Evolutionary conservation across 2,329 filamentous ascomycete species (phyloP).

Genomic region (Fusarium domesticum): DNA sequence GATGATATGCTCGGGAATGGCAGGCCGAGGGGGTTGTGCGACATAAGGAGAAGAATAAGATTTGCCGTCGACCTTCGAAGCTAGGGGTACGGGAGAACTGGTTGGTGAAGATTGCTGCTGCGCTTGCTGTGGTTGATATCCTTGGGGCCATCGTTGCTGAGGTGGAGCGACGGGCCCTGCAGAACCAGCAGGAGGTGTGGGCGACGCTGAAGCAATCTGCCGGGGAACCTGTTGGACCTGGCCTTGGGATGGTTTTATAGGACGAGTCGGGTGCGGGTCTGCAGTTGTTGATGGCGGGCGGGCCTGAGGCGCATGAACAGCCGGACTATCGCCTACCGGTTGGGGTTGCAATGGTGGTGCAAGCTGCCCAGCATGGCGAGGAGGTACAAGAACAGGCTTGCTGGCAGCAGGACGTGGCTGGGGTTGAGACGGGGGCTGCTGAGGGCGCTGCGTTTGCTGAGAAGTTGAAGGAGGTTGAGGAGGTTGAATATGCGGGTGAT

Average conservation of each 20-base stretch:
- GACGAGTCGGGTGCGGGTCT: slow-evolving; percentile 34
- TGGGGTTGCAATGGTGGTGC: slow-evolving; percentile 36
- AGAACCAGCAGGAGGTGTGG: slow-evolving; percentile 24
- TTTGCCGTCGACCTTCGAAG: slow-evolving; percentile 30
- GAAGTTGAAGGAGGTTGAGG: slow-evolving; percentile 11
- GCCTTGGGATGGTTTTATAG: slow-evolving; percentile 31
- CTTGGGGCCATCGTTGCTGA: slow-evolving; percentile 36
- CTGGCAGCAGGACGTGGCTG: slow-evolving; percentile 24
- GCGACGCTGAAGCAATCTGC: slow-evolving; percentile 34
- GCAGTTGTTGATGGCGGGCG: slow-evolving; percentile 35
- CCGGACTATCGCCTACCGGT: slow-evolving; percentile 18
- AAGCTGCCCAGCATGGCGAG: slow-evolving; percentile 37
- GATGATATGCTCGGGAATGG: slow-evolving; percentile 42
- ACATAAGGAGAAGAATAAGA: slow-evolving; percentile 29
- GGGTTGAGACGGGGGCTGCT: slow-evolving; percentile 7
- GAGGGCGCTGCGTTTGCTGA: slow-evolving; percentile 20
- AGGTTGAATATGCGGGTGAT: slow-evolving; percentile 15
- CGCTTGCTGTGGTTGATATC: slow-evolving; percentile 29
- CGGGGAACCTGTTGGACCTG: slow-evolving; percentile 29
- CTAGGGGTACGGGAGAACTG: slow-evolving; percentile 24
- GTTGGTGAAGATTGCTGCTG: slow-evolving; percentile 29
- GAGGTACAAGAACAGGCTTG: slow-evolving; percentile 34
- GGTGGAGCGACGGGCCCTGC: slow-evolving; percentile 25
- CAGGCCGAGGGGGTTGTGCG: slow-evolving; percentile 35
- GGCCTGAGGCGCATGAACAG: slow-evolving; percentile 25